Evolutionary conservation across 73 alveolate species (phyloP).

Genomic region (Tetrahymena thermophila): DNA sequence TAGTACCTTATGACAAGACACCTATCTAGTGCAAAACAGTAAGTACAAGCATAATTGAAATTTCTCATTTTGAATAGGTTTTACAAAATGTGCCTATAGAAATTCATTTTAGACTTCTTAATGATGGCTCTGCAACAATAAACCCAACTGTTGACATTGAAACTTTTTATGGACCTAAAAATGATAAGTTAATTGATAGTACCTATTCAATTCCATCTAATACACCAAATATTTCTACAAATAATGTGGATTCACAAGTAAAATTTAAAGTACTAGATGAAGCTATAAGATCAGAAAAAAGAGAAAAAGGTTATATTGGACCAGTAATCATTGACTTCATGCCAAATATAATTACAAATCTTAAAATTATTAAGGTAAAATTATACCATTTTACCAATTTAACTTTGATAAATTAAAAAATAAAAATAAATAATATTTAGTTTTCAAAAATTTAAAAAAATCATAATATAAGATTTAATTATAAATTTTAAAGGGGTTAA

Average conservation of each 20-base stretch:
- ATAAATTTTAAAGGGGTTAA: no score
- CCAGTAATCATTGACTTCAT: neutral
- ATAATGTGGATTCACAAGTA: neutral
- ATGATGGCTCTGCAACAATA: neutral
- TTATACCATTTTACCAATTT: neutral
- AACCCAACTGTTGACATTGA: neutral
- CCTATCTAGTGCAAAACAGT: neutral
- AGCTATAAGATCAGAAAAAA: neutral
- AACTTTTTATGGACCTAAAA: neutral
- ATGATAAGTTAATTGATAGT: neutral
- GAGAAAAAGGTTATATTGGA: neutral
- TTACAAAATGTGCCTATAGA: neutral
- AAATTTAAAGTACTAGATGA: neutral
- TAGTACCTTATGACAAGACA: neutral
- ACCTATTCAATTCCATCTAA: neutral
- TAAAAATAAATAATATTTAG: no score
- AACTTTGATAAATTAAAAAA: no score
- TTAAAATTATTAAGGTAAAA: neutral
- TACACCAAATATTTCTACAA: neutral
- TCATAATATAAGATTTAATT: no score
- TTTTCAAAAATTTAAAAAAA: no score
- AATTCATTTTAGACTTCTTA: neutral
- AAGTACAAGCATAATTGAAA: neutral
- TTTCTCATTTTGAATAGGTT: neutral
- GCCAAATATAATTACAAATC: neutral